Conservation (phyloP, 345 rosid genomes). For the Erucastrum elatum region DNA sequence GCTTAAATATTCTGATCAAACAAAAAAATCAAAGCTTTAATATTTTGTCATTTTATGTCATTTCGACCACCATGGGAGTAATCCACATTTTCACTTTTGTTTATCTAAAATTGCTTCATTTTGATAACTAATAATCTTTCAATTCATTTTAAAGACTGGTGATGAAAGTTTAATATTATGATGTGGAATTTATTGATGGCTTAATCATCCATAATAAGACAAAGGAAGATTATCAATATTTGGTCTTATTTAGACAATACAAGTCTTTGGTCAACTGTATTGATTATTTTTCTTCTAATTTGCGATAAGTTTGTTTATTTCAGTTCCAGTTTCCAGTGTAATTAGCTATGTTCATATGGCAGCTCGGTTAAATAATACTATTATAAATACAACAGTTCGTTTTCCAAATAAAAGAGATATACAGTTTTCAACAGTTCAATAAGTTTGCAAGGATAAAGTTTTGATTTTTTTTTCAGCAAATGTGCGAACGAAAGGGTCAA, state of each 20-base stretch:
- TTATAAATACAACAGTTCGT: not conserved
- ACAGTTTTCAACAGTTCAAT: not conserved
- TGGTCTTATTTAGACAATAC: conserved; percentile 32
- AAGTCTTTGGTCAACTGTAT: conserved; percentile 36
- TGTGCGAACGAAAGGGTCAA: conserved; percentile 42
- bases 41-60: not conserved
- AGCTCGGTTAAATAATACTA: conserved; percentile 2
- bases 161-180: conserved; percentile 16
- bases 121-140: not conserved
- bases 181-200: conserved; percentile 27
- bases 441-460: not conserved
- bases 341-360: conserved; percentile 18
- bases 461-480: conserved; percentile 4
- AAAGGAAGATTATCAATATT: conserved; percentile 29
- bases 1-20: no score
- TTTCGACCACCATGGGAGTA: not conserved
- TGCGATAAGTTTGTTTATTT: conserved; percentile 30
- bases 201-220: conserved; percentile 31
- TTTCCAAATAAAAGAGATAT: no score
- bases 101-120: not conserved
- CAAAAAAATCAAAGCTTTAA: no score
- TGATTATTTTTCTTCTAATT: conserved; percentile 11
- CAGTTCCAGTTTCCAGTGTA: conserved; percentile 23
- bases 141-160: not conserved
- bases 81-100: not conserved